These are phyloP conservation scores for Furculomyces boomerangus DNA, from an alignment of 371 early-diverging fungal species.

Conservation along the genomic window DNA sequence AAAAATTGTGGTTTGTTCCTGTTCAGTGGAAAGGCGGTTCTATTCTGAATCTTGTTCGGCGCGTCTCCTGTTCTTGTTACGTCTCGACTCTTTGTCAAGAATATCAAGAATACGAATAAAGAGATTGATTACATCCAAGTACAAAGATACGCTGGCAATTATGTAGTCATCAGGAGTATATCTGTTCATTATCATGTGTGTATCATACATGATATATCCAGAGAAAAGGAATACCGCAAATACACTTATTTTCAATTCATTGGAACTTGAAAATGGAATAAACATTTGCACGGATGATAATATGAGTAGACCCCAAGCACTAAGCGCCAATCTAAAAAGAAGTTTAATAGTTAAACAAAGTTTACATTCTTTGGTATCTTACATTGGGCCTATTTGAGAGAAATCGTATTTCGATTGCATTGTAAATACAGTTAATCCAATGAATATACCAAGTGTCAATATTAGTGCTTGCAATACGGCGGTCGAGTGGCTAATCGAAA, in stretches of 20 bases:
- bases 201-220: conserved; percentile 58
- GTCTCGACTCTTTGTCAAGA: conserved; percentile 9
- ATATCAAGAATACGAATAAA: conserved; percentile 53
- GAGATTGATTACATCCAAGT: conserved; percentile 63
- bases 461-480: conserved; percentile 55
- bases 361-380: neutral
- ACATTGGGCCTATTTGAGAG: conserved; percentile 33
- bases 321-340: conserved; percentile 34
- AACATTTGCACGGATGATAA: conserved; percentile 46
- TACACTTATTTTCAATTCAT: conserved; percentile 40
- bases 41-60: no score
- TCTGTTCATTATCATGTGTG: conserved; percentile 43
- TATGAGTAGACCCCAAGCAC: conserved; percentile 36
- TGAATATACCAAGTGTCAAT: conserved; percentile 51
- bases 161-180: conserved; percentile 61
- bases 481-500: conserved; percentile 9
- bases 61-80: neutral
- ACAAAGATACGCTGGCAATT: conserved; percentile 46
- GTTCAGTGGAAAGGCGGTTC: no score
- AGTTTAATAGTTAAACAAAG: conserved; percentile 11
- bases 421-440: conserved; percentile 55
- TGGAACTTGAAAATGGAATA: conserved; percentile 39
- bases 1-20: no score
- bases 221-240: conserved; percentile 46
- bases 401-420: conserved; percentile 56